These are phyloP conservation scores for Penicillium diatomitis DNA, from an alignment of 495 filamentous ascomycete genomes.

Conservation along the genomic window DNA sequence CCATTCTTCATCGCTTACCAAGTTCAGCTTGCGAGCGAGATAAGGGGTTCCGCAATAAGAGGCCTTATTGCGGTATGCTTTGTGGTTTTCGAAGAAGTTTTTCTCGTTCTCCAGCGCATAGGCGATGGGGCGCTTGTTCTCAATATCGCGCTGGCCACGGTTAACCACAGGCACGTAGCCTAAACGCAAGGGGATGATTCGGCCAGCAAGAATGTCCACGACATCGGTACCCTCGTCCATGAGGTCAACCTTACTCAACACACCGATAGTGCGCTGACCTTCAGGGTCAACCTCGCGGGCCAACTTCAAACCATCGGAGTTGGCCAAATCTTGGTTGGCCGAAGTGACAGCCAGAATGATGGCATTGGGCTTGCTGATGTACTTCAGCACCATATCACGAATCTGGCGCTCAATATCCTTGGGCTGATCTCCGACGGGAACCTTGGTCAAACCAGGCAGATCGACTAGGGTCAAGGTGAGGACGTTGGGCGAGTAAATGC, in stretches of 20 bases:
- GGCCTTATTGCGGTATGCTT: constrained; percentile 96
- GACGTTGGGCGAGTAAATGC: constrained; percentile 97
- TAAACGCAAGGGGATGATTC: constrained; percentile 90
- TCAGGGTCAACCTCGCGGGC: constrained; percentile 97
- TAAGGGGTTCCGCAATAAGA: constrained; percentile 98
- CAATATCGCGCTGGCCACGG: constrained; percentile 96
- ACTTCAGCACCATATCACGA: constrained; percentile 96
- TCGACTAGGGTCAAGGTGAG: constrained; percentile 96
- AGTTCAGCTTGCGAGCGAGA: constrained; percentile 89
- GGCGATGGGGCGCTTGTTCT: constrained; percentile 91
- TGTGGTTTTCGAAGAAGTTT: constrained; percentile 97
- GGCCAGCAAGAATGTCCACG: constrained; percentile 96
- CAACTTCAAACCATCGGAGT: constrained; percentile 95
- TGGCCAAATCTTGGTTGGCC: constrained; percentile 95
- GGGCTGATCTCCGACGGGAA: constrained; percentile 96
- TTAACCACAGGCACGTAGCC: constrained; percentile 99
- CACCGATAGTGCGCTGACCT: constrained; percentile 96
- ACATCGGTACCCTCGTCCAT: constrained; percentile 99
- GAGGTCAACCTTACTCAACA: constrained; percentile 96
- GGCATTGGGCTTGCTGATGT: constrained; percentile 95
- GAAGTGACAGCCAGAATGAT: constrained; percentile 96
- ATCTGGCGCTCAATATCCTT: constrained; percentile 98
- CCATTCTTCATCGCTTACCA: constrained; percentile 40
- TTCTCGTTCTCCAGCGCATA: constrained; percentile 90
- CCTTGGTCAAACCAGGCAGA: constrained; percentile 93